These are phyloP conservation scores for Penicillium ochrochloron DNA, from an alignment of 495 filamentous ascomycete species.

Conservation along the genomic window DNA sequence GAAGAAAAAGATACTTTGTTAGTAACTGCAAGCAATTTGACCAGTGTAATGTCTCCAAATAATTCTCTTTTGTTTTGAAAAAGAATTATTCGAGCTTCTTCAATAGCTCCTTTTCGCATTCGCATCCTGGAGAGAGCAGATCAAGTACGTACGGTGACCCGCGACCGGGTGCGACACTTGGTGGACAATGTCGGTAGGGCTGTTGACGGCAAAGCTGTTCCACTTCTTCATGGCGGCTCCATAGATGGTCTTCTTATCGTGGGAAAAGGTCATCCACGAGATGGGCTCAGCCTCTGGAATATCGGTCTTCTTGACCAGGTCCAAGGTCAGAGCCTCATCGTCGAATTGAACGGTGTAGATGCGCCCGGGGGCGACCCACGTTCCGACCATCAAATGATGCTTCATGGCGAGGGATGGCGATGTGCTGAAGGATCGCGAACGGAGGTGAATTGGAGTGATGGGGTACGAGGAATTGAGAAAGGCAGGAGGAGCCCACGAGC, in stretches of 20 bases:
- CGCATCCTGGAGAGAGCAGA: neutral
- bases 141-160: conserved; percentile 56
- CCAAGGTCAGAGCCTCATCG: conserved; percentile 71
- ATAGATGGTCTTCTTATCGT: conserved; percentile 81
- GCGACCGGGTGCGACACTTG: conserved; percentile 72
- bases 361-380: conserved; percentile 82
- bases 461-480: neutral
- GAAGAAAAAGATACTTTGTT: neutral
- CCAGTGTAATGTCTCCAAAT: neutral
- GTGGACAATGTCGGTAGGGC: conserved; percentile 77
- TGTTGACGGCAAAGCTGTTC: conserved; percentile 77
- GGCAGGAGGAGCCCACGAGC: neutral
- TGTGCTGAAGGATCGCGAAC: conserved; percentile 22
- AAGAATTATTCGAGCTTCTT: neutral
- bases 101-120: neutral
- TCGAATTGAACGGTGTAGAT: conserved; percentile 87
- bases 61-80: neutral
- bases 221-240: conserved; percentile 89
- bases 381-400: conserved; percentile 83
- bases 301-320: conserved; percentile 74
- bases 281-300: conserved; percentile 83
- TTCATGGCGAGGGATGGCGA: conserved; percentile 56
- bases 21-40: neutral
- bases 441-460: neutral
- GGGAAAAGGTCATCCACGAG: conserved; percentile 89